Base-by-base conservation (phyloP, 768 basidiomycete genomes). In the Neoboletus magnificus region DNA sequence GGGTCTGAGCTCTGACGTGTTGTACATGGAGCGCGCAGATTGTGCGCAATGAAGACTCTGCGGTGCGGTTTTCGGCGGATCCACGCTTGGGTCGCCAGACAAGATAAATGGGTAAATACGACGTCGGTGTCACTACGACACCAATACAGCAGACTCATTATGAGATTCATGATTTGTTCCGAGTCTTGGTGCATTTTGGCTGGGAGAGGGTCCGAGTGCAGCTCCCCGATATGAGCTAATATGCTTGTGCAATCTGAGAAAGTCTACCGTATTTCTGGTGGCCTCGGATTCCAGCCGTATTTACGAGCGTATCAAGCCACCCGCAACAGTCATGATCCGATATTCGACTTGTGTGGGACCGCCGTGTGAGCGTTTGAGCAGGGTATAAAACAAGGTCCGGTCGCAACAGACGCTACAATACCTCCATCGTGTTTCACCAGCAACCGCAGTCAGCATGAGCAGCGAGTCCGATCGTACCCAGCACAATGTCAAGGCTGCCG, bases 401-500 rank as follows among this genome's bases (percentile, higher is more conserved):
- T 33, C 29, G 2, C 8, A n/a, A n/a, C n/a, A n/a, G n/a, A n/a
- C n/a, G n/a, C n/a, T n/a, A n/a, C n/a, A n/a, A n/a, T n/a, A n/a
- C n/a, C n/a, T n/a, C 3, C 15, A 29, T 18, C 25, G 11, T 15
- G n/a, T 35, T 37, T 25, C 27, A 43, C 7, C 15, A 32, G 20
- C 10, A 47, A 42, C 45, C 27, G 42, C n/a, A 25, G 33, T 29
- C 48, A 59, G 2, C 52, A 64, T 69, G 60, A 7, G 50, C 4
- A 3, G 46, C 6, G 55, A 60, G 39, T 57, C 57, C n/a, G 25
- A 16, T 18, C 51, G 52, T 4, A 58, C 67, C 2, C 47, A 46
- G n/a, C 39, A 54, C 3, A 12, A 15, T 4, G 58, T 62, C 52
- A 45, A 57, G 10, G 33, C 49, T 5, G 77, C 77, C 15, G 66